Conservation (phyloP, 2,329 filamentous ascomycete genomes). For the Calonectria naviculata region DNA sequence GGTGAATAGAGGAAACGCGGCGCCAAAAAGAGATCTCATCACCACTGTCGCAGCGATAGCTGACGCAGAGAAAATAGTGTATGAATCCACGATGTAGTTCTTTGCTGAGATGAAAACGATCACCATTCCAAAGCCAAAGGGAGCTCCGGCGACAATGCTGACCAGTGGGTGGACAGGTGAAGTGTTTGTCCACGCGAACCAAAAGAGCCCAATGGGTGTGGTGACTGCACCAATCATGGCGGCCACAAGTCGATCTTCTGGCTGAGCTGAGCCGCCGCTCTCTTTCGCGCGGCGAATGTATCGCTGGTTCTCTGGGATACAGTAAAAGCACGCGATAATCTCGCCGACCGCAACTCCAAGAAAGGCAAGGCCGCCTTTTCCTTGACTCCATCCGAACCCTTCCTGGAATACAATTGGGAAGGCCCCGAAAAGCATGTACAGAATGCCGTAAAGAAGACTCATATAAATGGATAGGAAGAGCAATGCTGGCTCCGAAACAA, state of each 20-base stretch:
- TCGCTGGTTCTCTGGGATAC: slow-evolving; percentile 28
- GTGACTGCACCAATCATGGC: slow-evolving; percentile 34
- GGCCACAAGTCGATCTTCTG: slow-evolving; percentile 30
- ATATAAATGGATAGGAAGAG: slow-evolving; percentile 84
- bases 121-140: slow-evolving; percentile 33
- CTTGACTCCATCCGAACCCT: slow-evolving; percentile 47
- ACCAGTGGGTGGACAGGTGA: slow-evolving; percentile 32
- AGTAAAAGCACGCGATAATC: slow-evolving; percentile 24
- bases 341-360: slow-evolving; percentile 32
- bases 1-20: slow-evolving; percentile 32
- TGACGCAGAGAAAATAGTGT: slow-evolving; percentile 32
- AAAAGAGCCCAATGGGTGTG: slow-evolving; percentile 34
- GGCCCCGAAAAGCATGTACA: slow-evolving; percentile 80
- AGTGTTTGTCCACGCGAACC: slow-evolving; percentile 34
- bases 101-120: slow-evolving; percentile 34
- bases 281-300: slow-evolving; percentile 24
- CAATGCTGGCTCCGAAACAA: slow-evolving; percentile 84
- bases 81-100: slow-evolving; percentile 33
- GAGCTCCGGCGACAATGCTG: slow-evolving; percentile 28
- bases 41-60: slow-evolving; percentile 34
- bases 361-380: slow-evolving; percentile 32
- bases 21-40: slow-evolving; percentile 30
- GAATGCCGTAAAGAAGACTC: slow-evolving; percentile 77
- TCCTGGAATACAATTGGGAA: slow-evolving; percentile 72
- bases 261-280: slow-evolving; percentile 23